Percentiles rank a stretch among this genome's conserved stretches.
These are phyloP conservation scores for Xylariaceae sp. DNA, from an alignment of 2,329 filamentous ascomycete genomes.

Conservation along the genomic window DNA sequence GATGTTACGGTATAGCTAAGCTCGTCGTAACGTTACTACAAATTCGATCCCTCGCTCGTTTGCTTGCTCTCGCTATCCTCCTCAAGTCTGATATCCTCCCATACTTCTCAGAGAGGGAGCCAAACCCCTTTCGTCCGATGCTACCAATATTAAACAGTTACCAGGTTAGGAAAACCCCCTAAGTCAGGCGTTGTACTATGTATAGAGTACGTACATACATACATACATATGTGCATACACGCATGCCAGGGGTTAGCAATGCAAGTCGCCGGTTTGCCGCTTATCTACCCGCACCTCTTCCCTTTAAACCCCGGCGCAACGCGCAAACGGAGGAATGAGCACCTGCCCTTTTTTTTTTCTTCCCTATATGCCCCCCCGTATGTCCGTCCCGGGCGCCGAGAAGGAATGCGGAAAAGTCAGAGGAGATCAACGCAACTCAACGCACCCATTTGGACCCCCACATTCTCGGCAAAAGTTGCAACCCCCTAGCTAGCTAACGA, in stretches of 20 bases:
- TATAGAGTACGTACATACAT: slow-evolving; percentile 1
- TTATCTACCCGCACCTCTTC: slow-evolving; percentile 11
- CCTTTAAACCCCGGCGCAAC: slow-evolving; percentile 3
- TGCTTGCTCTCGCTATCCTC: neutral
- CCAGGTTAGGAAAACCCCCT: neutral
- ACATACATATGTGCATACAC: neutral
- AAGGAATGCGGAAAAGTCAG: neutral
- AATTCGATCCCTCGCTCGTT: neutral
- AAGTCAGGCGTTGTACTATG: neutral
- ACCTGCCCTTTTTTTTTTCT: slow-evolving; percentile 5
- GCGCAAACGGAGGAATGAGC: slow-evolving; percentile 1
- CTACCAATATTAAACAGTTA: neutral
- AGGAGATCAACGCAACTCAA: neutral
- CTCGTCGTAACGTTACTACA: slow-evolving; percentile 15
- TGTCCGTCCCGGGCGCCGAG: slow-evolving; percentile 10
- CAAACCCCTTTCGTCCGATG: neutral
- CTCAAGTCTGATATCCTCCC: slow-evolving; percentile 4
- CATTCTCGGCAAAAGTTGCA: neutral
- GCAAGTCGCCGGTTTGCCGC: slow-evolving; percentile 12
- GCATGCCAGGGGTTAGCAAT: slow-evolving; percentile 2
- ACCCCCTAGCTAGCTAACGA: too few relatives aligned
- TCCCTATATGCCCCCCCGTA: slow-evolving; percentile 11
- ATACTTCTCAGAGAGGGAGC: too few relatives aligned
- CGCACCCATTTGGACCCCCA: too few relatives aligned
- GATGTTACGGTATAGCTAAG: neutral